Evolutionary conservation across 257 asterid species (phyloP).

Genomic region (Orobanche coerulescens): DNA sequence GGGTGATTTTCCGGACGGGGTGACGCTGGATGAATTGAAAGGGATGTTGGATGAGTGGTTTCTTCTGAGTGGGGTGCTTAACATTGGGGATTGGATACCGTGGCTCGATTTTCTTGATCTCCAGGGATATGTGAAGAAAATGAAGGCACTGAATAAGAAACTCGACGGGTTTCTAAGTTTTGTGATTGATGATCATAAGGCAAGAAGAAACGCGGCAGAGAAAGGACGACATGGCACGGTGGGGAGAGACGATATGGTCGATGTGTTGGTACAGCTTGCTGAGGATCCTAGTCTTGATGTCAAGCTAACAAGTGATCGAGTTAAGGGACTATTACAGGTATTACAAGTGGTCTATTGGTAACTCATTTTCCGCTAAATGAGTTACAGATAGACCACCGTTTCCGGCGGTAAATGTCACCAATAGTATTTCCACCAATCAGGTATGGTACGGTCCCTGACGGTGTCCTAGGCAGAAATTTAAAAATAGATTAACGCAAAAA

Average conservation of each 20-base stretch:
- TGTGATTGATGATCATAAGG: slow-evolving; percentile 28
- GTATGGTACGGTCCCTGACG: no score
- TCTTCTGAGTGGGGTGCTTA: slow-evolving; percentile 26
- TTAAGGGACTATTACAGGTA: slow-evolving; percentile 32
- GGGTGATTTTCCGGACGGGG: no score
- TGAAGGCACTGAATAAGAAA: slow-evolving; percentile 29
- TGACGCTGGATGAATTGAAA: slow-evolving; percentile 19
- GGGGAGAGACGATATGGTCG: slow-evolving; percentile 27
- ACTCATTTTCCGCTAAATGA: no score
- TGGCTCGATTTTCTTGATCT: slow-evolving; percentile 35
- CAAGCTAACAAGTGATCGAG: slow-evolving; percentile 25
- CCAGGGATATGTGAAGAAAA: slow-evolving; percentile 35
- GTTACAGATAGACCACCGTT: no score
- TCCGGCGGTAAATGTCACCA: no score
- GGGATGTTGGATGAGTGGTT: slow-evolving; percentile 36
- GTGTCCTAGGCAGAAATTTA: no score
- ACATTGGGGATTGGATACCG: slow-evolving; percentile 49
- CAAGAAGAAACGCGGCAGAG: not conserved
- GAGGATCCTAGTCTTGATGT: slow-evolving; percentile 29
- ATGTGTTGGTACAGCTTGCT: slow-evolving; percentile 19
- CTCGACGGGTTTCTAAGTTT: slow-evolving; percentile 26
- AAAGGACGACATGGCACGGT: not conserved
- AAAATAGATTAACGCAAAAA: no score
- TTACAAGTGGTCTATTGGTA: no score
- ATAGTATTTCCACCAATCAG: no score